Conservation (phyloP, 2,329 filamentous ascomycete species). For the Venturia pyrina region DNA sequence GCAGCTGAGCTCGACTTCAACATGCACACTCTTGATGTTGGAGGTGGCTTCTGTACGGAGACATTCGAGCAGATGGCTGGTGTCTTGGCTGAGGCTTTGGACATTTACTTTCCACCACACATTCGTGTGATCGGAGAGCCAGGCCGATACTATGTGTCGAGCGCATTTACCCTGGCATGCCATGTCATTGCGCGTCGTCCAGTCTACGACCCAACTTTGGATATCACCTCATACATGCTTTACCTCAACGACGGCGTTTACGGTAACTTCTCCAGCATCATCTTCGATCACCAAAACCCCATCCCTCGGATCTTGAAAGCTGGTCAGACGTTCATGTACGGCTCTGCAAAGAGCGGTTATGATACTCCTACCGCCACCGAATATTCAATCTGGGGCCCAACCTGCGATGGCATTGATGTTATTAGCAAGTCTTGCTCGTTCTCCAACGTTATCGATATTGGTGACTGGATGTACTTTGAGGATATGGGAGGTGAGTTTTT, state of each 20-base stretch:
- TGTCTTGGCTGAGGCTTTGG: conserved; percentile 68
- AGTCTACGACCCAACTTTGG: conserved; percentile 58
- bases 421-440: conserved; percentile 77
- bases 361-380: conserved; percentile 50
- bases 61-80: conserved; percentile 85
- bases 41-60: conserved; percentile 84
- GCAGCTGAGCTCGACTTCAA: conserved; percentile 65
- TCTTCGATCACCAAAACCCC: conserved; percentile 96
- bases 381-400: conserved; percentile 97
- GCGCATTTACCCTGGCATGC: conserved; percentile 88
- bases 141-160: conserved; percentile 89
- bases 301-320: conserved; percentile 68
- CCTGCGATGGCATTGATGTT: conserved; percentile 94
- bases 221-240: conserved; percentile 77
- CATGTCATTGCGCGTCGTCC: conserved; percentile 93
- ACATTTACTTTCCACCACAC: conserved; percentile 75
- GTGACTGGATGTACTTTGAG: conserved; percentile 98
- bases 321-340: conserved; percentile 47
- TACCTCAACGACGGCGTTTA: conserved; percentile 98
- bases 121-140: conserved; percentile 91
- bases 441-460: conserved; percentile 69
- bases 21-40: conserved; percentile 83
- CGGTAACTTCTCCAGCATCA: conserved; percentile 98
- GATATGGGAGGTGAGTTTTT: conserved; percentile 61
- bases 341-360: conserved; percentile 20